Evolutionary conservation across 2,329 filamentous ascomycete species (phyloP), one percentile per base, ranked within the genome.

Genomic region (Sclerotiophoma versabilis): DNA sequence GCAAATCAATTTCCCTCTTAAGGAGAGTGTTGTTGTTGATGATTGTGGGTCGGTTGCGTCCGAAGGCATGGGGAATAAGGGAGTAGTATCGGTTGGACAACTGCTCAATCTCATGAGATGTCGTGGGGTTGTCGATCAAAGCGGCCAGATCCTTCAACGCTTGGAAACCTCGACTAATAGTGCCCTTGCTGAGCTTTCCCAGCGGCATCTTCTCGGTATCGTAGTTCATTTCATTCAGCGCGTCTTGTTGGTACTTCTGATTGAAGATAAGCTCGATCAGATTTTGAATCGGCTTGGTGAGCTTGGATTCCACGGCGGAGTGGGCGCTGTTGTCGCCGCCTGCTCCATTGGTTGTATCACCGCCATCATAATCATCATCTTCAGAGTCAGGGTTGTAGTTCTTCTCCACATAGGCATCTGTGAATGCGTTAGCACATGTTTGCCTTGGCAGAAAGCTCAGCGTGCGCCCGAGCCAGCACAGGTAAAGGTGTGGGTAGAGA

Each of bases 181-280:
- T 95, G 11, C 83, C 77, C 66, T 93, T 92, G 79, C 90, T 91
- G 20, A 96, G 82, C 70, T 95, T 96, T 4, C 92, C 92, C 1
- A 96, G 79, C 0, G 92, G 92, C 33, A 96, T 79, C 73, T 96
- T 96, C 59, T 88, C 81, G 9, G 83, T 80, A 62, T 92, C 87
- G 63, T 92, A 92, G 61, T 90, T 89, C 61, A 91, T 79, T 1
- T 83, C 79, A 1, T 75, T 71, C 86, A 91, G 89, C 29, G 85
- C 84, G 8, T 82, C 81, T 19, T 84, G 79, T 73, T 96, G 92
- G 69, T 88, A 87, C 19, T 87, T 72, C 52, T 85, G 82, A 72
- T 96, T 93, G 80, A 96, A 96, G 56, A 96, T 96, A 60, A 96
- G 84, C 55, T 87, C 78, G 81, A 96, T 87, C 17, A 96, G 77